These are phyloP conservation scores for Wickerhamomyces tratensis DNA, from an alignment of 805 yeast species.

Conservation along the genomic window DNA sequence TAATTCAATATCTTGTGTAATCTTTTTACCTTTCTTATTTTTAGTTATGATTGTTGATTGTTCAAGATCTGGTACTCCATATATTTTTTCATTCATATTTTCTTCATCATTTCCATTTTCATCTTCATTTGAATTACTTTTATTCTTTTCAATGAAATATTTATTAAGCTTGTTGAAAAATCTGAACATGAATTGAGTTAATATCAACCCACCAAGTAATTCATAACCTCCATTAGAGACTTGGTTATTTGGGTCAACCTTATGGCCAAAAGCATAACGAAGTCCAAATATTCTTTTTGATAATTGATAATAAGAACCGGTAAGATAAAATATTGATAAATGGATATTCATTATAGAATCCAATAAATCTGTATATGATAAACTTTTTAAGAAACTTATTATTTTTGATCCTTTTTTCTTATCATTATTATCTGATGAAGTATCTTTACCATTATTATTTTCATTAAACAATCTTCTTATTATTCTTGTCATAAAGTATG, in stretches of 20 bases:
- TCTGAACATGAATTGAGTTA: slow-evolving; percentile 43
- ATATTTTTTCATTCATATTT: slow-evolving; percentile 1
- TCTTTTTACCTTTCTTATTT: slow-evolving; percentile 3
- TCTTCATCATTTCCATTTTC: slow-evolving; percentile 6
- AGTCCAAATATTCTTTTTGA: slow-evolving; percentile 73
- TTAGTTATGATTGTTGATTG: slow-evolving; percentile 1
- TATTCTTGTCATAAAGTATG: slow-evolving; percentile 35
- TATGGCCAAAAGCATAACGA: slow-evolving; percentile 68
- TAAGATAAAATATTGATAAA: slow-evolving; percentile 72
- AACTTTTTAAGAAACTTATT: slow-evolving; percentile 7
- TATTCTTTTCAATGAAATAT: neutral
- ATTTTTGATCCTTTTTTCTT: slow-evolving; percentile 5
- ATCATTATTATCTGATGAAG: slow-evolving; percentile 2
- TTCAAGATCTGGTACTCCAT: slow-evolving; percentile 4
- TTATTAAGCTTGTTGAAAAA: slow-evolving; percentile 6
- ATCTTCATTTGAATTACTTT: slow-evolving; percentile 3
- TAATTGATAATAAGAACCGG: slow-evolving; percentile 72
- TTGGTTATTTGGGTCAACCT: slow-evolving; percentile 31
- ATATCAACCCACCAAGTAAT: slow-evolving; percentile 54
- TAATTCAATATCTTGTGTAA: slow-evolving; percentile 35
- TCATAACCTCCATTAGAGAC: slow-evolving; percentile 57
- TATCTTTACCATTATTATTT: slow-evolving; percentile 9
- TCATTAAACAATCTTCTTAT: slow-evolving; percentile 8
- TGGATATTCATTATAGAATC: slow-evolving; percentile 58
- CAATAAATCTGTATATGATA: slow-evolving; percentile 35